Evolutionary conservation across 2,329 filamentous ascomycete genomes (phyloP).

Genomic region (Claviceps quebecensis): DNA sequence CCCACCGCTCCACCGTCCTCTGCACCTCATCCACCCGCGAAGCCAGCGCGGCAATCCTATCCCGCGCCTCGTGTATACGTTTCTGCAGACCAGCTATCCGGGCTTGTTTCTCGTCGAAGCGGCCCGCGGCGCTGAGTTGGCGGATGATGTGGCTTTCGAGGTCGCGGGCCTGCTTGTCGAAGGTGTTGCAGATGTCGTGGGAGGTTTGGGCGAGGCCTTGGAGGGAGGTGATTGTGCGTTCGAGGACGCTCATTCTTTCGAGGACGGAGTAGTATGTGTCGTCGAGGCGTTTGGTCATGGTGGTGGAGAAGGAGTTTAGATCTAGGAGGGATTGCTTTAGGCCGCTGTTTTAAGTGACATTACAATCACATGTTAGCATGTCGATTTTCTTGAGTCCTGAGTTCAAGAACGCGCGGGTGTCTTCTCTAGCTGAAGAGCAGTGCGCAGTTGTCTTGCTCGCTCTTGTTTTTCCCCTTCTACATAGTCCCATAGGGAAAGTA

Average conservation of each 20-base stretch:
- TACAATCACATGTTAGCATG: conserved; percentile 1
- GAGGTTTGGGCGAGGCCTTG: conserved; percentile 53
- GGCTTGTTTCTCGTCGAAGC: conserved; percentile 50
- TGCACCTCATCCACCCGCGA: conserved; percentile 50
- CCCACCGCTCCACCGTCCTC: conserved; percentile 51
- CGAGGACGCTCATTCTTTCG: conserved; percentile 51
- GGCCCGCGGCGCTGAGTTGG: conserved; percentile 46
- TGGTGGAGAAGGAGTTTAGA: conserved; percentile 45
- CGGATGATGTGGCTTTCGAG: conserved; percentile 44
- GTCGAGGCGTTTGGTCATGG: conserved; percentile 53
- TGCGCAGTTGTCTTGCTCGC: background rate
- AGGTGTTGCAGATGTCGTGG: conserved; percentile 41
- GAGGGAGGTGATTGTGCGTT: conserved; percentile 48
- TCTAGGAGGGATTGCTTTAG: conserved; percentile 37
- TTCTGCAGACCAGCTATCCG: conserved; percentile 47
- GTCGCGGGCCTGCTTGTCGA: conserved; percentile 43
- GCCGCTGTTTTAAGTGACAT: conserved; percentile 22
- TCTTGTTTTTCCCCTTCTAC: background rate
- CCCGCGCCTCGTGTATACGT: conserved; percentile 45
- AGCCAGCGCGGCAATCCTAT: conserved; percentile 45
- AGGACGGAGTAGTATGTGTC: conserved; percentile 61
- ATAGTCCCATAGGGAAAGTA: background rate
- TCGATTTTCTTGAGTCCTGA: background rate
- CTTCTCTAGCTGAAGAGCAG: too few species aligned
- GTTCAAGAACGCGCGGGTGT: too few species aligned